phyloP scores from a whole-genome alignment of 768 basidiomycete genomes.

The Boletus patriciae region DNA sequence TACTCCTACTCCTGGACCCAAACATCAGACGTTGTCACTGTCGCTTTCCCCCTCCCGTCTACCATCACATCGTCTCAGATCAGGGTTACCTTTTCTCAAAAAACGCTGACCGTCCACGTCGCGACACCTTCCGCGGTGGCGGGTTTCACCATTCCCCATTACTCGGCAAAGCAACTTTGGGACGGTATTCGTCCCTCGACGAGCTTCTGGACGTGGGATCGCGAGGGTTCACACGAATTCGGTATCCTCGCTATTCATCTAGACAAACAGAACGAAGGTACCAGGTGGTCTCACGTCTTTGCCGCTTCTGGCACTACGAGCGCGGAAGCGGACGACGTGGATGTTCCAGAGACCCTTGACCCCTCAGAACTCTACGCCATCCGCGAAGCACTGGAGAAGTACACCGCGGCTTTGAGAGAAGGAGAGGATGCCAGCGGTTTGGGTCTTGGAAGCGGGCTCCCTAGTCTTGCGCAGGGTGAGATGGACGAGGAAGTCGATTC shows the following conservation, averaged over 20 bases:
- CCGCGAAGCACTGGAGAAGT: conserved; percentile 82
- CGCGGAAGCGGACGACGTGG: conserved; percentile 46
- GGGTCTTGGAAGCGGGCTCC: conserved; percentile 66
- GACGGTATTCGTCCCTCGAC: conserved; percentile 70
- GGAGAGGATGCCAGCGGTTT: conserved; percentile 62
- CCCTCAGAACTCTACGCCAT: conserved; percentile 79
- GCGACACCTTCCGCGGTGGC: conserved; percentile 33
- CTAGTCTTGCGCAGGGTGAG: conserved; percentile 85
- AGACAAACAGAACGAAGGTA: conserved; percentile 81
- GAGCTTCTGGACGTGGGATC: conserved; percentile 95
- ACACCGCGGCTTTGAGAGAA: conserved; percentile 61
- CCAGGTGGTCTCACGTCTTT: conserved; percentile 88
- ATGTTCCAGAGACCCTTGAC: conserved; percentile 87
- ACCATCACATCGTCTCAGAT: conserved; percentile 62
- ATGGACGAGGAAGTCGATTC: conserved; percentile 88
- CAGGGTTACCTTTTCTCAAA: conserved; percentile 62
- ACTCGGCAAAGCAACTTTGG: conserved; percentile 71
- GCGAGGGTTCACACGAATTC: conserved; percentile 63
- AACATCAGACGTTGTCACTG: conserved; percentile 74
- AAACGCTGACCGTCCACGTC: conserved; percentile 66
- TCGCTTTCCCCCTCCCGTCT: conserved; percentile 83
- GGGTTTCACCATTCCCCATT: conserved; percentile 51
- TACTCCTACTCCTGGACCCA: conserved; percentile 95
- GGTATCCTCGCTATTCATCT: conserved; percentile 81
- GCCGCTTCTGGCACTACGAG: conserved; percentile 43